phyloP scores from a whole-genome alignment of 169 alveolate species.

The Besnoitia besnoiti region DNA sequence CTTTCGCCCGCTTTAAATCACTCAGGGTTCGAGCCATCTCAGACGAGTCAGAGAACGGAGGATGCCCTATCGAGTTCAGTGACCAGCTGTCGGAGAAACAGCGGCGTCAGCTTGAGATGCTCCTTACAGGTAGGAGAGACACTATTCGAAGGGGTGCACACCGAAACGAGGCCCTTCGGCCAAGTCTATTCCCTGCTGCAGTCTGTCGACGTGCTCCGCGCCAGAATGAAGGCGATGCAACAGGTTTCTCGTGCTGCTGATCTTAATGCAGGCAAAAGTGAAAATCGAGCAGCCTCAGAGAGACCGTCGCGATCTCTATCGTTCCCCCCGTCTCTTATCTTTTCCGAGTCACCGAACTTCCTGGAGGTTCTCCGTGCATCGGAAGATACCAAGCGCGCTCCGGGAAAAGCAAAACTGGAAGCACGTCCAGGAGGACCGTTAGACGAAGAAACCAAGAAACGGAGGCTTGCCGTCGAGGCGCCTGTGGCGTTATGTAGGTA shows the following conservation, averaged over 20 bases:
- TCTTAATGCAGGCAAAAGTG: background rate
- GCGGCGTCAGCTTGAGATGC: conserved; percentile 19
- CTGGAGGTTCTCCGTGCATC: background rate
- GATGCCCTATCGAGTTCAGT: conserved; percentile 30
- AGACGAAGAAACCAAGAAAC: background rate
- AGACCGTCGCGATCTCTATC: background rate
- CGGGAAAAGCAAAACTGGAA: background rate
- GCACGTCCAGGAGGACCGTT: background rate
- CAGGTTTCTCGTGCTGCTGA: background rate
- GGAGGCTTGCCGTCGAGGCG: background rate
- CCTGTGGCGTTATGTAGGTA: conserved; percentile 33
- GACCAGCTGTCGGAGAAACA: conserved; percentile 27
- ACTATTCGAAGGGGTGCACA: too few relatives aligned
- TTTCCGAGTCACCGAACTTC: background rate
- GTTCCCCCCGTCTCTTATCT: background rate
- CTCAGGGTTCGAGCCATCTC: background rate
- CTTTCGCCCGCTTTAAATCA: too few relatives aligned
- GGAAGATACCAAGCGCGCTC: background rate
- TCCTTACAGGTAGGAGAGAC: conserved; percentile 16
- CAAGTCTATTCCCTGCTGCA: too few relatives aligned
- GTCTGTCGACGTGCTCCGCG: too few relatives aligned
- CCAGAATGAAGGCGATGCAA: too few relatives aligned
- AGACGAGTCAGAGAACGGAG: background rate
- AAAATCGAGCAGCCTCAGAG: background rate
- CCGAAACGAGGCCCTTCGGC: too few relatives aligned